phyloP scores from a whole-genome alignment of 768 basidiomycete genomes.

The Pholiota microspora region DNA sequence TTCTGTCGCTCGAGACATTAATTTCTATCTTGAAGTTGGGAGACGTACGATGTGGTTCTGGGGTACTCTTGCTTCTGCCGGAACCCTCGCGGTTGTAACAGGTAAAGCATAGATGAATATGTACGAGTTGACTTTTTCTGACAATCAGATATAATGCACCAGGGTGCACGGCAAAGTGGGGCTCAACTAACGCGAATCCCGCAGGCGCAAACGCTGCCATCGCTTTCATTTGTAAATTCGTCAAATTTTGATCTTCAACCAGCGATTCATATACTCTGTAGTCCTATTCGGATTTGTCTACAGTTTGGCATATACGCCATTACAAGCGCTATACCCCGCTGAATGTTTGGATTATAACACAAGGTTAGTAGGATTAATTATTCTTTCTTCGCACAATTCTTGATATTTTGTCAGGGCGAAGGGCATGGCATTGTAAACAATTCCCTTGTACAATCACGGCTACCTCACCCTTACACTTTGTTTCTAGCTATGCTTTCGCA shows the following conservation, averaged over 20 bases:
- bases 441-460: too few relatives aligned
- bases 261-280: conserved; percentile 18
- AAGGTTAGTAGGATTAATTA: conserved; percentile 25
- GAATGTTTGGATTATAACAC: conserved; percentile 56
- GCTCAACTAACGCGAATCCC: conserved; percentile 32
- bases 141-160: too few relatives aligned
- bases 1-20: background rate
- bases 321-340: conserved; percentile 56
- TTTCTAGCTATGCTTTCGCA: conserved; percentile 37
- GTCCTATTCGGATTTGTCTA: conserved; percentile 55
- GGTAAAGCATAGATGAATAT: conserved; percentile 19
- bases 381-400: background rate
- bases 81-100: conserved; percentile 38
- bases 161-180: conserved; percentile 42
- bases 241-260: conserved; percentile 6
- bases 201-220: conserved; percentile 42
- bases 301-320: conserved; percentile 55
- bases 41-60: conserved; percentile 46
- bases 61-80: conserved; percentile 40
- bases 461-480: too few relatives aligned
- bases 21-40: conserved; percentile 26
- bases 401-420: conserved; percentile 39
- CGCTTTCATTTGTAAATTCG: conserved; percentile 41
- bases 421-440: conserved; percentile 53
- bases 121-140: background rate